A percentile compares a stretch with the other conserved stretches of the same genome.
Evolutionary conservation across 1,139 yeast species (phyloP).

Genomic region (Zhuliangozyma blackwelliae): DNA sequence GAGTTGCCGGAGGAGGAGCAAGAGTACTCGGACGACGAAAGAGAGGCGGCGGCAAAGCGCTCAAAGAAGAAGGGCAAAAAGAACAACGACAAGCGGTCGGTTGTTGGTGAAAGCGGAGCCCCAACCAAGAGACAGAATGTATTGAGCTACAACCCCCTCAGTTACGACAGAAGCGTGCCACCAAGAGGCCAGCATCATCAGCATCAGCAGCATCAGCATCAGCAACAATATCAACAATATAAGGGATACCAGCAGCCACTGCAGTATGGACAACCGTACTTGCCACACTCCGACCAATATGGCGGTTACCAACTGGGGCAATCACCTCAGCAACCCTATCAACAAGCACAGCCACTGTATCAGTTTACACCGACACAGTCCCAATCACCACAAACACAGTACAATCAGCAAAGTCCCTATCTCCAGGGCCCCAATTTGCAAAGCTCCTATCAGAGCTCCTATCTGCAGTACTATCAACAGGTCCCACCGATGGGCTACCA

Average conservation of each 20-base stretch:
- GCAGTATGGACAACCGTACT: conserved; percentile 5
- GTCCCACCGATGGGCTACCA: conserved; percentile 4
- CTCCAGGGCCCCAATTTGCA: too few relatives aligned
- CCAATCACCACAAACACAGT: too few relatives aligned
- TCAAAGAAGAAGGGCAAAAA: conserved; percentile 51
- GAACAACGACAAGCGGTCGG: background rate
- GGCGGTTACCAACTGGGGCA: too few relatives aligned
- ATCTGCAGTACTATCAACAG: conserved; percentile 8
- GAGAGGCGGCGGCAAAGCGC: conserved; percentile 60
- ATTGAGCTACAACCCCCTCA: too few relatives aligned
- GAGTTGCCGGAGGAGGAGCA: conserved; percentile 91
- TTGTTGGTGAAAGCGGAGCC: too few relatives aligned
- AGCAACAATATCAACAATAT: conserved; percentile 1
- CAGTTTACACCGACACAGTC: too few relatives aligned
- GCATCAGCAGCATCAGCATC: conserved; percentile 1
- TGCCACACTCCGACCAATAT: conserved; percentile 3
- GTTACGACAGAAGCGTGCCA: background rate
- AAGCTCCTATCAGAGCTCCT: too few relatives aligned
- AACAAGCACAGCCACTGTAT: conserved; percentile 1
- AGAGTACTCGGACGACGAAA: conserved; percentile 92
- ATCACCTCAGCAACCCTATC: conserved; percentile 1
- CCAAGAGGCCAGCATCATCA: conserved; percentile 1
- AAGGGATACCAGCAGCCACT: conserved; percentile 3
- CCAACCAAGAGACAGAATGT: too few relatives aligned
- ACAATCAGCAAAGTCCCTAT: too few relatives aligned